Conservation (phyloP, 495 filamentous ascomycete genomes). For the Thozetella sp. region DNA sequence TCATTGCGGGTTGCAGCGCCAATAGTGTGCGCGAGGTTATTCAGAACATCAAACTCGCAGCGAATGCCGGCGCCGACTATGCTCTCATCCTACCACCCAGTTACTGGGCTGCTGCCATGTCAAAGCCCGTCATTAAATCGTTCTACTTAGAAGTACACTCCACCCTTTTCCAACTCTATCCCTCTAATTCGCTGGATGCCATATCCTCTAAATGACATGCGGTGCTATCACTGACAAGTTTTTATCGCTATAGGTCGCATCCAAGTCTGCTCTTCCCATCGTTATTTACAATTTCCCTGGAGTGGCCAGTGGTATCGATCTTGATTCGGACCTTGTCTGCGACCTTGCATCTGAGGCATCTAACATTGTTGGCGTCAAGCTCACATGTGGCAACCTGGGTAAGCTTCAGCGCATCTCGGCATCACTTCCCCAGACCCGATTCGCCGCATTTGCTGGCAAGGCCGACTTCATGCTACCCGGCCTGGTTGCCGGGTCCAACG, state of each 20-base stretch:
- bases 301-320: background rate
- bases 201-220: too few species aligned
- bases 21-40: background rate
- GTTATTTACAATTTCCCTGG: background rate
- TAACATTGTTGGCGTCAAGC: conserved; percentile 25
- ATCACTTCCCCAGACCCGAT: conserved; percentile 40
- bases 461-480: background rate
- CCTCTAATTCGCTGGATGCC: too few species aligned
- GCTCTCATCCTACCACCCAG: background rate
- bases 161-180: too few species aligned
- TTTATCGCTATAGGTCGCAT: too few species aligned
- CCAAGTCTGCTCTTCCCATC: background rate
- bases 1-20: too few species aligned
- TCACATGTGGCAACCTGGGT: conserved; percentile 71
- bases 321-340: background rate
- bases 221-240: too few species aligned
- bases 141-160: too few species aligned
- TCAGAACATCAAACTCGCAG: background rate
- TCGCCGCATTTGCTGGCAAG: background rate
- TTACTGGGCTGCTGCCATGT: background rate
- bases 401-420: conserved; percentile 56
- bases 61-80: background rate
- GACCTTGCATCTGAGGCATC: background rate
- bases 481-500: background rate
- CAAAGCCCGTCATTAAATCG: background rate